A percentile compares a stretch with the other conserved stretches of the same genome.
Evolutionary conservation across 163 green algal species (phyloP).

Genomic region (Chlamydomonas reinhardtii): DNA sequence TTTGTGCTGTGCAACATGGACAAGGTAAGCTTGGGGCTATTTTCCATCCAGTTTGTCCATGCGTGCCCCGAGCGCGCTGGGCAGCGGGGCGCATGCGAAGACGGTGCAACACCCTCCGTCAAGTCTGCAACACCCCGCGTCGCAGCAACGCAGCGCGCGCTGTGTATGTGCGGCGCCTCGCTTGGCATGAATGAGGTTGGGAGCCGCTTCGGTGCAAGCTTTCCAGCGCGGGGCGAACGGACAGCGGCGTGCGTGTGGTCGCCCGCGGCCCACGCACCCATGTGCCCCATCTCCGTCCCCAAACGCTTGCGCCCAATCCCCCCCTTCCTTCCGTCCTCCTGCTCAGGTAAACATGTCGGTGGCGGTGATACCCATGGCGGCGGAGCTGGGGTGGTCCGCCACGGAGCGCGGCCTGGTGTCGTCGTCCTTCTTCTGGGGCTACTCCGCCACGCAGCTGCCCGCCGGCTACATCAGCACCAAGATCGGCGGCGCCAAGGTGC

Average conservation of each 20-base stretch:
- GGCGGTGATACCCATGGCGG: conserved; percentile 97
- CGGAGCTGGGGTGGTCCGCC: conserved; percentile 93
- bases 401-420: conserved; percentile 92
- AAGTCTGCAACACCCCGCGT: not conserved
- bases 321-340: too few relatives aligned
- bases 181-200: not conserved
- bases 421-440: conserved; percentile 99
- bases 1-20: conserved; percentile 99
- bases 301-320: not conserved
- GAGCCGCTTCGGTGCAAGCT: not conserved
- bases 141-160: not conserved
- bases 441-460: conserved; percentile 92
- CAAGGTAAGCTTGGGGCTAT: conserved; percentile 67
- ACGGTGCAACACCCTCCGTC: not conserved
- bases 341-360: conserved; percentile 99
- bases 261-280: too few relatives aligned
- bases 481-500: conserved; percentile 92
- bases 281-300: too few relatives aligned
- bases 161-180: not conserved
- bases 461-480: conserved; percentile 91
- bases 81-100: too few relatives aligned
- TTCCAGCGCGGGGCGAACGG: not conserved
- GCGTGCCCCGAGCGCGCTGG: not conserved
- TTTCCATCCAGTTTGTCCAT: not conserved
- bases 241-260: not conserved